Conservation (phyloP, 345 rosid genomes). For the Eucalyptus camaldulensis region DNA sequence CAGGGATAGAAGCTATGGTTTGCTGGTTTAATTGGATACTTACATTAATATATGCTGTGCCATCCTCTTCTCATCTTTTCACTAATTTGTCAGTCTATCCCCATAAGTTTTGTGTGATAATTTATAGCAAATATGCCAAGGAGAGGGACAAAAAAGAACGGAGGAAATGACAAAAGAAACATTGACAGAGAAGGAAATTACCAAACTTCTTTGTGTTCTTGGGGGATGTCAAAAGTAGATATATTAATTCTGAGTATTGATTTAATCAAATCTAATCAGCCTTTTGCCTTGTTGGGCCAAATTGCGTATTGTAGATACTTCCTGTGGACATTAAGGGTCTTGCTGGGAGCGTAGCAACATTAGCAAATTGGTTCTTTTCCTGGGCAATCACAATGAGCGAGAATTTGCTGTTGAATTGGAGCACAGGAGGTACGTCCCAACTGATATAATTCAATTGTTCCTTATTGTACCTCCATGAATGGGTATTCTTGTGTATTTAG, state of each 20-base stretch:
- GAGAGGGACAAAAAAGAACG: neutral
- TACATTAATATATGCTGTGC: neutral
- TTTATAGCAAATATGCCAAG: neutral
- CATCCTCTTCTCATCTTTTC: neutral
- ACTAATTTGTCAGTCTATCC: neutral
- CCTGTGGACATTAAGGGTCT: conserved; percentile 50
- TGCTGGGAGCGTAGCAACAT: conserved; percentile 57
- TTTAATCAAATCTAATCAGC: neutral
- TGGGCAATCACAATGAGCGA: conserved; percentile 48
- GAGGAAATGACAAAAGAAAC: neutral
- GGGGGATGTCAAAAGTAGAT: neutral
- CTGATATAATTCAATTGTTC: neutral
- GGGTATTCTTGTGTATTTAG: neutral
- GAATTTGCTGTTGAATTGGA: conserved; percentile 52
- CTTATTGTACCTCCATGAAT: neutral
- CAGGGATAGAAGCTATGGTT: neutral
- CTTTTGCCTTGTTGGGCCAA: neutral
- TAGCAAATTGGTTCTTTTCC: conserved; percentile 42
- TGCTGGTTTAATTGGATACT: neutral
- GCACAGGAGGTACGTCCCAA: conserved; percentile 33
- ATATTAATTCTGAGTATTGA: neutral
- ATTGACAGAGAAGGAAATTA: neutral
- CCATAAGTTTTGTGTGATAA: neutral
- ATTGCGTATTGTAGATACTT: conserved; percentile 7
- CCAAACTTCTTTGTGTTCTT: neutral